Conservation (phyloP, 1,139 yeast species). For the Diutina scorzettiae region DNA sequence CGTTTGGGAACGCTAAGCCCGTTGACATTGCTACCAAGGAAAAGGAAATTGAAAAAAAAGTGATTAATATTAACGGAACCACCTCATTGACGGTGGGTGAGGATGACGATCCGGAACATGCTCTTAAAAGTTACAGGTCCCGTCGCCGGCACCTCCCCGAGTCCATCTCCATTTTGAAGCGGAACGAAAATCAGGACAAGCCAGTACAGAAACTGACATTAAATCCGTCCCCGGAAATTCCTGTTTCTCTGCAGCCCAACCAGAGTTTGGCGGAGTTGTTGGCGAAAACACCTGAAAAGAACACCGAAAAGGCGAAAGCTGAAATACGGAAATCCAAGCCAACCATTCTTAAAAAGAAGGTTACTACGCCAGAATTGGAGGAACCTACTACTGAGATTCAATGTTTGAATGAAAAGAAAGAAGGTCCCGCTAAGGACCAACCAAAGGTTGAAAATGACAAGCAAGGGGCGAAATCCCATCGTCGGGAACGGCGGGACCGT, state of each 20-base stretch:
- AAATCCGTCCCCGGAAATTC: no score
- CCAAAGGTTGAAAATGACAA: neutral
- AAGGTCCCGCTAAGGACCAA: no score
- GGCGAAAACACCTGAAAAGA: neutral
- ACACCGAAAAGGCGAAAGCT: neutral
- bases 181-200: no score
- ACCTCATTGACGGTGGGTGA: conserved; percentile 40
- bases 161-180: neutral
- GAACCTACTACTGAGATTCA: neutral
- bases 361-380: neutral
- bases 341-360: neutral
- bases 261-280: neutral
- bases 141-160: no score
- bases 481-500: neutral
- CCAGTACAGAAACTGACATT: no score
- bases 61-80: conserved; percentile 43
- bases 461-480: neutral
- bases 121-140: neutral
- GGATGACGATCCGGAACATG: neutral
- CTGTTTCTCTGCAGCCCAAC: no score
- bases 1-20: conserved; percentile 44
- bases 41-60: conserved; percentile 33
- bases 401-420: neutral
- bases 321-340: neutral
- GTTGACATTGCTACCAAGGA: conserved; percentile 35